Conservation (phyloP, 768 basidiomycete species). For the Peribolospora kevripleyi region DNA sequence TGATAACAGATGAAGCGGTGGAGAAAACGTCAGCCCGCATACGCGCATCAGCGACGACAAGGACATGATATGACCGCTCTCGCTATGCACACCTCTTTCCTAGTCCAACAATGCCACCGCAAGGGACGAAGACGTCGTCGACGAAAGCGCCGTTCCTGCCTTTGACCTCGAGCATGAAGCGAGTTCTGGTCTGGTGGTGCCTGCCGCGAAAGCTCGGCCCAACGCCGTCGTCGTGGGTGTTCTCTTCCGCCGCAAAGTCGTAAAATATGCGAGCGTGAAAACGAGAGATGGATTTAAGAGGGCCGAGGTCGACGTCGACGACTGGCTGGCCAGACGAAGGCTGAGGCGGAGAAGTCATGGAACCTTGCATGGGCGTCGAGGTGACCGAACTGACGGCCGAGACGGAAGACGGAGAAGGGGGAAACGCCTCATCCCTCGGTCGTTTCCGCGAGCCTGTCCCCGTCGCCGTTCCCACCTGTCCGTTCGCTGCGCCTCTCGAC, state of each 20-base stretch:
- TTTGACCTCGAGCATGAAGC: conserved; percentile 37
- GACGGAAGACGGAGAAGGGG: too few species aligned
- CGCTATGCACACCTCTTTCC: too few species aligned
- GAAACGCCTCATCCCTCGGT: not conserved
- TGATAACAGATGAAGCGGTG: conserved; percentile 8
- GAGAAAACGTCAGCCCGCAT: conserved; percentile 8
- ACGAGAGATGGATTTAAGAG: conserved; percentile 90
- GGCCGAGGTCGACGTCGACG: conserved; percentile 53
- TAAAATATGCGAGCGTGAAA: conserved; percentile 88
- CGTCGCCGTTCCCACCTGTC: not conserved
- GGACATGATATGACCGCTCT: not conserved
- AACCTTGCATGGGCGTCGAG: too few species aligned
- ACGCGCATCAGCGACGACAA: conserved; percentile 1
- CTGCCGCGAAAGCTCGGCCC: conserved; percentile 42
- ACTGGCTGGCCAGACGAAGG: too few species aligned
- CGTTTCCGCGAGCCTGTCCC: not conserved
- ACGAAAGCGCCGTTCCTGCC: conserved; percentile 98
- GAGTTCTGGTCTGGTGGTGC: too few species aligned
- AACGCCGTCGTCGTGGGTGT: conserved; percentile 1
- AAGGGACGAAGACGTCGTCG: conserved; percentile 30
- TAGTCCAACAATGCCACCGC: too few species aligned
- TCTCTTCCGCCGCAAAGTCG: conserved; percentile 41
- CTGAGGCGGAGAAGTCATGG: too few species aligned
- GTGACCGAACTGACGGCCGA: too few species aligned
- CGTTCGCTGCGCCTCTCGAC: not conserved